phyloP scores from a whole-genome alignment of 768 basidiomycete genomes.

The Russula ochroleuca region DNA sequence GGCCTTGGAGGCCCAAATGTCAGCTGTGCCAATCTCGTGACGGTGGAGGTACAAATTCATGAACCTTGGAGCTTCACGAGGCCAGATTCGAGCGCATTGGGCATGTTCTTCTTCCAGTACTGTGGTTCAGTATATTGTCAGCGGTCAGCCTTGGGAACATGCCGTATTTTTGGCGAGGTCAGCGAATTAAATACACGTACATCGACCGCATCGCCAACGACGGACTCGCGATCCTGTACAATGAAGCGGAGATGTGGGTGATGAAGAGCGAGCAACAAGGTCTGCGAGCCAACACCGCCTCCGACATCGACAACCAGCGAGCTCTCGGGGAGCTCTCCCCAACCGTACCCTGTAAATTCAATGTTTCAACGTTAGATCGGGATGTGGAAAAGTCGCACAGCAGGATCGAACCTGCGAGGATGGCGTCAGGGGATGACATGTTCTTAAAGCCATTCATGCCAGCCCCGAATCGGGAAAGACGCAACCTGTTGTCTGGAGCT shows the following conservation, averaged over 20 bases:
- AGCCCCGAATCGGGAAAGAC: constrained; percentile 10
- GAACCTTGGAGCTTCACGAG: constrained; percentile 27
- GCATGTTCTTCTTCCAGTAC: constrained; percentile 17
- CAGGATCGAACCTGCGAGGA: constrained; percentile 1
- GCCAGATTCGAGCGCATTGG: not conserved
- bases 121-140: not conserved
- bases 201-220: not conserved
- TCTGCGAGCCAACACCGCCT: constrained; percentile 12
- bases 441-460: constrained; percentile 15
- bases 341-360: not conserved
- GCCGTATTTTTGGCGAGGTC: too few species aligned
- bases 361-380: not conserved
- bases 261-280: not conserved
- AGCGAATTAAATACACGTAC: not conserved
- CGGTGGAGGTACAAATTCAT: not conserved
- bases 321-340: constrained; percentile 10
- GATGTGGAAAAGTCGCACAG: not conserved
- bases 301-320: constrained; percentile 20
- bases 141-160: not conserved
- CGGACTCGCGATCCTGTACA: constrained; percentile 13
- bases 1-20: constrained; percentile 11
- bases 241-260: constrained; percentile 12
- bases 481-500: constrained; percentile 7
- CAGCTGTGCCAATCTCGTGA: not conserved
- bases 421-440: not conserved